phyloP scores from a whole-genome alignment of 495 filamentous ascomycete species.

The Hyaloscypha hepaticicola region DNA sequence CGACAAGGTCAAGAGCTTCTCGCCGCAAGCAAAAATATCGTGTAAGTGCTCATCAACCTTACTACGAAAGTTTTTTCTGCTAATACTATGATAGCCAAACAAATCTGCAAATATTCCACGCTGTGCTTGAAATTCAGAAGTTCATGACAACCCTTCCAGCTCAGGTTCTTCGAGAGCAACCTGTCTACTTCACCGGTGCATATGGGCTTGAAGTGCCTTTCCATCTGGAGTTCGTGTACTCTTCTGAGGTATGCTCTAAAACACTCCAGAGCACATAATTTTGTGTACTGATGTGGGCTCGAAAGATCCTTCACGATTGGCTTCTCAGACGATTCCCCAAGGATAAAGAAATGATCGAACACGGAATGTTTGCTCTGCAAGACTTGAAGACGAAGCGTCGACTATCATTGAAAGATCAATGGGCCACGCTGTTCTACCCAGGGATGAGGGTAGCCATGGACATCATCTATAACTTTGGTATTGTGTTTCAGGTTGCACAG shows the following conservation, averaged over 20 bases:
- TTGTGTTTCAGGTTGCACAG: too few relatives aligned
- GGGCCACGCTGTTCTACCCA: background rate
- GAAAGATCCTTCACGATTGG: too few relatives aligned
- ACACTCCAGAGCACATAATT: background rate
- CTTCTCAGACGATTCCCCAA: background rate
- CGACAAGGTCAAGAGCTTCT: background rate
- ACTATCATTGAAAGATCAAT: background rate
- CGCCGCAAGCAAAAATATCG: background rate
- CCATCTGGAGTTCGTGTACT: constrained; percentile 2
- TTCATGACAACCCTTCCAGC: background rate
- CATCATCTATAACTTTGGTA: too few relatives aligned
- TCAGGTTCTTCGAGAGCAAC: background rate
- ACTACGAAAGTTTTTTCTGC: too few relatives aligned
- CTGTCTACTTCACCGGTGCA: background rate
- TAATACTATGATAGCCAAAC: background rate
- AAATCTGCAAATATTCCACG: background rate
- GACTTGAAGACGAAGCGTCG: background rate
- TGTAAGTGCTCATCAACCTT: background rate
- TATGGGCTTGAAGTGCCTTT: background rate
- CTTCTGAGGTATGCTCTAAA: background rate
- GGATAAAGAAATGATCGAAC: background rate
- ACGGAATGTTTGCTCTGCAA: background rate
- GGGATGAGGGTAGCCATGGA: background rate
- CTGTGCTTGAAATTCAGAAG: background rate
- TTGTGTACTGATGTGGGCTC: background rate